A percentile compares a stretch with the other conserved stretches of the same genome.
Evolutionary conservation across 2,329 filamentous ascomycete genomes (phyloP).

Genomic region (Talaromyces sp.): DNA sequence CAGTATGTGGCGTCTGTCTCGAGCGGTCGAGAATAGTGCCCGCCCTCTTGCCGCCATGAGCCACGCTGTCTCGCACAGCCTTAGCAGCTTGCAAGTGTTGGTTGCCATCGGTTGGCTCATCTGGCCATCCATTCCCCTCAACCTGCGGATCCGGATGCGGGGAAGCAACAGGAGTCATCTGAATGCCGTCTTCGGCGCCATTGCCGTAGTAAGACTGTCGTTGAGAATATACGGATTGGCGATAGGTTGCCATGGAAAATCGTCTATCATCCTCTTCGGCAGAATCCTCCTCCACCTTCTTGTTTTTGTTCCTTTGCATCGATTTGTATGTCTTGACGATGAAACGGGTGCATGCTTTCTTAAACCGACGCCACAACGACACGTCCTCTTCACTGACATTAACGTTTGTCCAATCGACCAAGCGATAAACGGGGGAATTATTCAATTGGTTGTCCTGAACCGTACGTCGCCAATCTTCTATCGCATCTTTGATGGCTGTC

Average conservation of each 20-base stretch:
- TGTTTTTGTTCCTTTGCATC: slow-evolving; percentile 48
- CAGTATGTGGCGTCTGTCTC: slow-evolving; percentile 62
- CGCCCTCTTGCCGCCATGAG: slow-evolving; percentile 46
- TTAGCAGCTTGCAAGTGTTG: slow-evolving; percentile 34
- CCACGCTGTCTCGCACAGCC: slow-evolving; percentile 27
- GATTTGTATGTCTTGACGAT: slow-evolving; percentile 56
- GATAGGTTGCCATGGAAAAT: slow-evolving; percentile 58
- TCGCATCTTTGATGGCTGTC: slow-evolving; percentile 88
- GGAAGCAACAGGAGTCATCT: slow-evolving; percentile 93
- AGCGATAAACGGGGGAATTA: slow-evolving; percentile 88
- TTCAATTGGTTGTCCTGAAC: slow-evolving; percentile 90
- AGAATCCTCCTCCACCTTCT: slow-evolving; percentile 35
- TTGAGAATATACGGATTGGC: slow-evolving; percentile 56
- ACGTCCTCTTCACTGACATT: slow-evolving; percentile 87
- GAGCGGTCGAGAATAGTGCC: slow-evolving; percentile 72
- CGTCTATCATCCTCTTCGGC: slow-evolving; percentile 53
- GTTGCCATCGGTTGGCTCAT: slow-evolving; percentile 23
- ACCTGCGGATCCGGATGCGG: slow-evolving; percentile 59
- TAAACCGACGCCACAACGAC: slow-evolving; percentile 79
- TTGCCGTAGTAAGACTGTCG: slow-evolving; percentile 49
- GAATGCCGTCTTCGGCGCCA: slow-evolving; percentile 63
- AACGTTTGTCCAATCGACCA: slow-evolving; percentile 87
- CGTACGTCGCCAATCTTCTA: slow-evolving; percentile 92
- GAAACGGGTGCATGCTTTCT: slow-evolving; percentile 74
- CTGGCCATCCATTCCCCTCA: slow-evolving; percentile 40